Evolutionary conservation across 1,284 basidiomycete species (phyloP).

Genomic region (Apiotrichum siamense): DNA sequence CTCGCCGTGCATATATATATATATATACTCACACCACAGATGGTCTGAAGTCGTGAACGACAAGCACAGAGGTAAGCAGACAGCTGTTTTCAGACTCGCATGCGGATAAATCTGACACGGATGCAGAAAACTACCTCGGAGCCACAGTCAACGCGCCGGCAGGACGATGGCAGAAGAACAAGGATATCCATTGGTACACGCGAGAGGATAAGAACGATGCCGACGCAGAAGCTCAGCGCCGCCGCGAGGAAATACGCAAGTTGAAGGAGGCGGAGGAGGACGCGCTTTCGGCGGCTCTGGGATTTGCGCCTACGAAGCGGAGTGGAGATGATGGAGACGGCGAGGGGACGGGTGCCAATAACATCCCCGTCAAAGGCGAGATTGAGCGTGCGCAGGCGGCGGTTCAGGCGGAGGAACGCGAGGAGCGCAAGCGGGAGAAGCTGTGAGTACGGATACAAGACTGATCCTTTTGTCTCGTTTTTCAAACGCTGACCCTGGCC

Average conservation of each 20-base stretch:
- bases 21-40: constrained; percentile 48
- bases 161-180: constrained; percentile 91
- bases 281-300: constrained; percentile 72
- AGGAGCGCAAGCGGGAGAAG: constrained; percentile 39
- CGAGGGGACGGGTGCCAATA: constrained; percentile 31
- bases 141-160: constrained; percentile 87
- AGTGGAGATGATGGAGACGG: constrained; percentile 15
- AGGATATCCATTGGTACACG: constrained; percentile 87
- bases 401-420: constrained; percentile 26
- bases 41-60: constrained; percentile 84
- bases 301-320: constrained; percentile 30
- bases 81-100: neutral
- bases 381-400: constrained; percentile 32
- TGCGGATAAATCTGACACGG: constrained; percentile 36
- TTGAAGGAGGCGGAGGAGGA: constrained; percentile 83
- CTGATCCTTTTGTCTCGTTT: too few relatives aligned
- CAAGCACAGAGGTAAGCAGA: constrained; percentile 76
- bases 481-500: neutral
- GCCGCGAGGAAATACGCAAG: constrained; percentile 60
- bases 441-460: constrained; percentile 43
- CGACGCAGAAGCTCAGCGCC: constrained; percentile 38
- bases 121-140: constrained; percentile 72
- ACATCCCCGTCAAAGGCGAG: constrained; percentile 29
- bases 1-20: neutral
- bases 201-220: constrained; percentile 55